Evolutionary conservation across 441 rosid species (phyloP).

Genomic region (Brassica balearica): DNA sequence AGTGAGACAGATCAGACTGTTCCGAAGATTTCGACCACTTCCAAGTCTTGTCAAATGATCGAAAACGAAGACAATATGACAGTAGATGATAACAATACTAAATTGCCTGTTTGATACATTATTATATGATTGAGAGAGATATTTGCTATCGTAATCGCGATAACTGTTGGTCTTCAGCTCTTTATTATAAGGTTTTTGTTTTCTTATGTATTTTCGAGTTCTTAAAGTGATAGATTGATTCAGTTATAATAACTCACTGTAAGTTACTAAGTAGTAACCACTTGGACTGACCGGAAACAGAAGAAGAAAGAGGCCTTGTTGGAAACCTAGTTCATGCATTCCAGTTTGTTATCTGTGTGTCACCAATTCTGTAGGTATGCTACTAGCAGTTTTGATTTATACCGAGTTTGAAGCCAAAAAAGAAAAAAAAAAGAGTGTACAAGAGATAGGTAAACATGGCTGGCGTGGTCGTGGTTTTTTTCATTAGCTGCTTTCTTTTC

Average conservation of each 20-base stretch:
- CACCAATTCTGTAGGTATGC: neutral
- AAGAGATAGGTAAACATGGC: neutral
- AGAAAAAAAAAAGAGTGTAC: too few relatives aligned
- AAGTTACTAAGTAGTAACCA: neutral
- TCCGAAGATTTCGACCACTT: slow-evolving; percentile 3
- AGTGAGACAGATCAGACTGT: slow-evolving; percentile 41
- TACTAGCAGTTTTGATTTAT: neutral
- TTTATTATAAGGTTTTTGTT: neutral
- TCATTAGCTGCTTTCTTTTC: neutral
- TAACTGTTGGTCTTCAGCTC: slow-evolving; percentile 11
- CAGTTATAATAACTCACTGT: slow-evolving; percentile 6
- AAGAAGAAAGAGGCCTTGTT: neutral
- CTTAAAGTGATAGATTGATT: slow-evolving; percentile 8
- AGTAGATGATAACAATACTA: slow-evolving; percentile 13
- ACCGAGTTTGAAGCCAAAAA: too few relatives aligned
- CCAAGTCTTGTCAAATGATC: slow-evolving; percentile 13
- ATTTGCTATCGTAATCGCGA: slow-evolving; percentile 7
- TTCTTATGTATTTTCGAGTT: neutral
- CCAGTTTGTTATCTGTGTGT: neutral
- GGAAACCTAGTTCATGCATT: neutral
- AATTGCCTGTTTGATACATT: slow-evolving; percentile 34
- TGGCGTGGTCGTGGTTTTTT: neutral
- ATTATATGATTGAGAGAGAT: neutral
- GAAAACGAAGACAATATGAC: slow-evolving; percentile 25
- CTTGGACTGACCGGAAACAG: neutral